Percentiles rank a stretch among this genome's conserved stretches.
phyloP scores from a whole-genome alignment of 2,329 filamentous ascomycete species.

The Coleophoma cylindrospora region DNA sequence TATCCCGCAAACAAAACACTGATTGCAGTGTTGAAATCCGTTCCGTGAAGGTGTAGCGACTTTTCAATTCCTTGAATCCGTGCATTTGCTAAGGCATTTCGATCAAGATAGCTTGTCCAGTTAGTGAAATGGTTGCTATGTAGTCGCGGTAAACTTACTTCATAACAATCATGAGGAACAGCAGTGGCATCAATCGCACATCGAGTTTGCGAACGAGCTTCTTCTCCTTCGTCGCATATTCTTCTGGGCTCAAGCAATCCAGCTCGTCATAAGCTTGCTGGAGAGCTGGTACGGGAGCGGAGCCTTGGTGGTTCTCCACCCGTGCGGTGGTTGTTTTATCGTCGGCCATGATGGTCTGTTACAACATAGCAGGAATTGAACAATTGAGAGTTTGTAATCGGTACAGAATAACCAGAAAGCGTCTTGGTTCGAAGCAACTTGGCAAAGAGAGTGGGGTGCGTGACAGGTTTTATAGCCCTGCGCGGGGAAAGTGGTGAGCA shows the following conservation, averaged over 20 bases:
- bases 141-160: slow-evolving; percentile 5
- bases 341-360: too few species aligned
- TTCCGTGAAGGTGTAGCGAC: slow-evolving; percentile 28
- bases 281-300: too few species aligned
- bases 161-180: slow-evolving; percentile 13
- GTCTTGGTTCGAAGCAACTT: too few species aligned
- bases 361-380: too few species aligned
- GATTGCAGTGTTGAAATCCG: slow-evolving; percentile 26
- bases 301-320: too few species aligned
- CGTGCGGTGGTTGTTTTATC: too few species aligned
- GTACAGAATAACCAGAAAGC: too few species aligned
- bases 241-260: slow-evolving; percentile 2
- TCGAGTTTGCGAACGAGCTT: slow-evolving; percentile 12
- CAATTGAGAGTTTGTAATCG: too few species aligned
- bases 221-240: slow-evolving; percentile 8
- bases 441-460: too few species aligned
- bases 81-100: slow-evolving; percentile 13
- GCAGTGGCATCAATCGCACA: slow-evolving; percentile 12
- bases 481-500: too few species aligned
- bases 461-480: too few species aligned
- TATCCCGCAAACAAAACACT: slow-evolving; percentile 34
- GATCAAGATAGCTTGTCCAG: slow-evolving; percentile 23
- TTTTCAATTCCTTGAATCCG: slow-evolving; percentile 4
- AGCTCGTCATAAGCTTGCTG: slow-evolving; percentile 2
- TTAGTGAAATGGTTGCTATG: neutral